Evolutionary conservation across 129 eudicot species (phyloP).

Genomic region (carrot (Daucus carota)): DNA sequence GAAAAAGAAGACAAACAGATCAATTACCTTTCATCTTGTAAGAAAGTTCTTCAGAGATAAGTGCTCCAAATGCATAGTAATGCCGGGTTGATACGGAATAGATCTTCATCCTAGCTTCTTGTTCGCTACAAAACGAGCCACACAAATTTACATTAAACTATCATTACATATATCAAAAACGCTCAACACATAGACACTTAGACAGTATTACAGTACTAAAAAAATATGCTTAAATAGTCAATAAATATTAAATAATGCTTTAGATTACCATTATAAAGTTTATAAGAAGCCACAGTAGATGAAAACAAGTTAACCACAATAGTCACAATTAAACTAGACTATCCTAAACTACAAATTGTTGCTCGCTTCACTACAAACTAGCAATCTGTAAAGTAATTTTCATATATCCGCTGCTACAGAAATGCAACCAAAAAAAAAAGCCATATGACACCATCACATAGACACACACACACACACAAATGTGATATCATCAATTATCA

Average conservation of each 20-base stretch:
- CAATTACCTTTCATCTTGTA: slow-evolving; percentile 71
- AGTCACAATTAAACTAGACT: too few relatives aligned
- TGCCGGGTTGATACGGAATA: slow-evolving; percentile 92
- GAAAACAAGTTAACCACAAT: too few relatives aligned
- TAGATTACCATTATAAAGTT: not conserved
- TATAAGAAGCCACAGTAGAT: not conserved
- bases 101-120: slow-evolving; percentile 87
- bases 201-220: not conserved
- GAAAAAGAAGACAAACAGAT: not conserved
- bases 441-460: not conserved
- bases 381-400: not conserved
- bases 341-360: too few relatives aligned
- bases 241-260: not conserved
- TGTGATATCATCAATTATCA: not conserved
- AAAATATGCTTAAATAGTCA: not conserved
- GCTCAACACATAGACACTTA: not conserved
- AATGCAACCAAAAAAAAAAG: not conserved
- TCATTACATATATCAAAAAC: not conserved
- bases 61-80: slow-evolving; percentile 96
- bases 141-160: not conserved
- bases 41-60: slow-evolving; percentile 80
- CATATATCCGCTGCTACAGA: not conserved
- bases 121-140: slow-evolving; percentile 37
- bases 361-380: too few relatives aligned
- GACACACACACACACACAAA: not conserved